These are phyloP conservation scores for Astrothelium macrocarpum DNA, from an alignment of 495 filamentous ascomycete genomes.

Conservation along the genomic window DNA sequence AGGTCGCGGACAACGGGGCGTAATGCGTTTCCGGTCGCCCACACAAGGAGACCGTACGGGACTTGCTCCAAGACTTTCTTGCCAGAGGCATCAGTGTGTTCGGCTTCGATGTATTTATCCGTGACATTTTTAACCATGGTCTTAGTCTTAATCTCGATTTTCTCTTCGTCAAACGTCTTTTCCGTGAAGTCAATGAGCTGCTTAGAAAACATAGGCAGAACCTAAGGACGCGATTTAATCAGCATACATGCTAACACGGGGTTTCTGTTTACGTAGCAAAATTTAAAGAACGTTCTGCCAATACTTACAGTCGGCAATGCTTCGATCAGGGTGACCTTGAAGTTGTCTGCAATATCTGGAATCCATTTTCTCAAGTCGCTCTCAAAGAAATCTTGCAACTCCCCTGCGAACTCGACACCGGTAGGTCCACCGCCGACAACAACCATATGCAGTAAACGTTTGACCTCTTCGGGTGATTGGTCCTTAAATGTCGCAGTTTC, in stretches of 20 bases:
- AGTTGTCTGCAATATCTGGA: conserved; percentile 85
- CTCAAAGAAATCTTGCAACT: conserved; percentile 97
- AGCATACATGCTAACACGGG: not conserved
- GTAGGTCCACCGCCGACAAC: conserved; percentile 97
- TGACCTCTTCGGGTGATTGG: conserved; percentile 77
- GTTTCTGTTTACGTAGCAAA: not conserved
- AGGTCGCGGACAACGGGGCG: conserved; percentile 82
- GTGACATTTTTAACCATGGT: conserved; percentile 98
- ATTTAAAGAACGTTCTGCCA: not conserved
- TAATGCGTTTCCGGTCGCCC: conserved; percentile 95
- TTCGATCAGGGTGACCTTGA: conserved; percentile 95
- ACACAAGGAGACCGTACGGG: conserved; percentile 93
- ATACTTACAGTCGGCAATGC: conserved; percentile 75
- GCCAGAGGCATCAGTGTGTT: conserved; percentile 76
- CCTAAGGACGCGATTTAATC: conserved; percentile 20
- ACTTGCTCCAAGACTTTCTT: conserved; percentile 69
- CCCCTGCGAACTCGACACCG: conserved; percentile 95
- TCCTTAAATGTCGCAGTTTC: conserved; percentile 98
- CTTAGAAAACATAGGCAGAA: conserved; percentile 98
- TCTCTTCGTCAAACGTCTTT: conserved; percentile 96
- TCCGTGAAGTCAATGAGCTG: conserved; percentile 98
- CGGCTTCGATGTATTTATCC: conserved; percentile 88
- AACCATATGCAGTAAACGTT: conserved; percentile 96
- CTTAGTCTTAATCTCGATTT: conserved; percentile 93
- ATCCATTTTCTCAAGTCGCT: conserved; percentile 96